Evolutionary conservation across 1,284 basidiomycete genomes (phyloP).

Genomic region (Pisolithus thermaeus): DNA sequence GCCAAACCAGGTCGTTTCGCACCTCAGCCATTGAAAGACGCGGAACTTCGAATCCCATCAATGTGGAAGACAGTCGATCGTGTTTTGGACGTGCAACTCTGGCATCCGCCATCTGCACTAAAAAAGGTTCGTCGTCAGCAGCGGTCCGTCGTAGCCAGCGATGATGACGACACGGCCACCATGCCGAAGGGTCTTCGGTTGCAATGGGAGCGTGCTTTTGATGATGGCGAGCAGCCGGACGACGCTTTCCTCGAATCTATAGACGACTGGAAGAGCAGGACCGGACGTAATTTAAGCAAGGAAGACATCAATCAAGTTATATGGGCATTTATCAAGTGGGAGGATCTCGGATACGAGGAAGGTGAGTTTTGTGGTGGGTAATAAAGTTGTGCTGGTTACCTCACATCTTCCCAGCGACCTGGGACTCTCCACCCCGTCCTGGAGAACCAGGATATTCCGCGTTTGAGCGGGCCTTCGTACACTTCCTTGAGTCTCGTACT

Average conservation of each 20-base stretch:
- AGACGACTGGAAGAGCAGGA: constrained; percentile 54
- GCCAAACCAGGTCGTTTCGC: constrained; percentile 15
- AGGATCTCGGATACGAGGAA: constrained; percentile 85
- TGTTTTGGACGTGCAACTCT: constrained; percentile 69
- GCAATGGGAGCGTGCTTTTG: constrained; percentile 39
- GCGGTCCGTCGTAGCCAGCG: constrained; percentile 19
- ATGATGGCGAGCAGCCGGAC: constrained; percentile 54
- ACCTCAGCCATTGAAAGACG: constrained; percentile 44
- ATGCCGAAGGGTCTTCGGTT: constrained; percentile 17
- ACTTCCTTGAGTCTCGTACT: constrained; percentile 58
- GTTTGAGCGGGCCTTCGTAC: constrained; percentile 60
- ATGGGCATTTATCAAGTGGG: constrained; percentile 88
- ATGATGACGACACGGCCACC: constrained; percentile 30
- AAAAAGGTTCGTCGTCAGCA: constrained; percentile 22
- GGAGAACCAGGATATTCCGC: constrained; percentile 54
- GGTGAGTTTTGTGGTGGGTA: constrained; percentile 40
- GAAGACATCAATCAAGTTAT: constrained; percentile 56
- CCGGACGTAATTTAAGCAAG: constrained; percentile 37
- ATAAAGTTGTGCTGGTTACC: constrained; percentile 5
- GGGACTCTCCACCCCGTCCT: constrained; percentile 79
- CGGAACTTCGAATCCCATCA: constrained; percentile 64
- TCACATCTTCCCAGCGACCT: constrained; percentile 55
- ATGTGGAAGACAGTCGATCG: constrained; percentile 79
- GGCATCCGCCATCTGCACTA: constrained; percentile 27
- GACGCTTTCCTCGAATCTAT: constrained; percentile 46